A percentile compares a stretch with the other conserved stretches of the same genome.
Conservation (phyloP, 2,329 filamentous ascomycete species). For the Metarhizium humberi region DNA sequence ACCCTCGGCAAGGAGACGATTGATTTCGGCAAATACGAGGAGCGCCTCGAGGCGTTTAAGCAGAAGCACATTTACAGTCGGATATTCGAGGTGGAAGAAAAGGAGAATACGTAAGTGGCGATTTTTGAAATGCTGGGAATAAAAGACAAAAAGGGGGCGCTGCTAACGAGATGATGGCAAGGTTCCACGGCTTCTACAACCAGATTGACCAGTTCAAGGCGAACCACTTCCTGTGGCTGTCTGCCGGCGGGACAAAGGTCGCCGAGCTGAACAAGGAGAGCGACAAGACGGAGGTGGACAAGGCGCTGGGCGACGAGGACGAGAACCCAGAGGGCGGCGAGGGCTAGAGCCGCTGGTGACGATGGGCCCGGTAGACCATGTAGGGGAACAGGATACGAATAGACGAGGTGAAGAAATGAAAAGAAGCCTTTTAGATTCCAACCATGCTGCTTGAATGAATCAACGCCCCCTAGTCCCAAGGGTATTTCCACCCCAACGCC, state of each 20-base stretch:
- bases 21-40: slow-evolving; percentile 69
- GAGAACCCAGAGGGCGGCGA: slow-evolving; percentile 40
- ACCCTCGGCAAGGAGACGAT: slow-evolving; percentile 59
- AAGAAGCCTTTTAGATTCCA: too few species aligned
- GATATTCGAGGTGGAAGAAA: slow-evolving; percentile 84
- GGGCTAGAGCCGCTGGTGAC: slow-evolving; percentile 18
- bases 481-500: background rate
- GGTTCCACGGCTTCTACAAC: slow-evolving; percentile 70
- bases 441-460: too few species aligned
- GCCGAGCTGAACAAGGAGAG: slow-evolving; percentile 31
- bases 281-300: slow-evolving; percentile 31
- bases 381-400: too few species aligned
- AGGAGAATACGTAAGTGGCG: slow-evolving; percentile 67
- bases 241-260: slow-evolving; percentile 56
- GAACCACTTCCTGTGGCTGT: slow-evolving; percentile 66
- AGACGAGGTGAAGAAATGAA: too few species aligned
- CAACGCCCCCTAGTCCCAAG: too few species aligned
- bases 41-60: slow-evolving; percentile 81
- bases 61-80: slow-evolving; percentile 83
- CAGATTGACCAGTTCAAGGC: slow-evolving; percentile 68
- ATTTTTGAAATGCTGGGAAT: background rate
- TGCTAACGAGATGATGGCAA: slow-evolving; percentile 21
- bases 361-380: too few species aligned
- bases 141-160: too few species aligned
- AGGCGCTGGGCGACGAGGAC: slow-evolving; percentile 42